Conservation (phyloP, 2,329 filamentous ascomycete species). For the Gaeumannomyces sp. region DNA sequence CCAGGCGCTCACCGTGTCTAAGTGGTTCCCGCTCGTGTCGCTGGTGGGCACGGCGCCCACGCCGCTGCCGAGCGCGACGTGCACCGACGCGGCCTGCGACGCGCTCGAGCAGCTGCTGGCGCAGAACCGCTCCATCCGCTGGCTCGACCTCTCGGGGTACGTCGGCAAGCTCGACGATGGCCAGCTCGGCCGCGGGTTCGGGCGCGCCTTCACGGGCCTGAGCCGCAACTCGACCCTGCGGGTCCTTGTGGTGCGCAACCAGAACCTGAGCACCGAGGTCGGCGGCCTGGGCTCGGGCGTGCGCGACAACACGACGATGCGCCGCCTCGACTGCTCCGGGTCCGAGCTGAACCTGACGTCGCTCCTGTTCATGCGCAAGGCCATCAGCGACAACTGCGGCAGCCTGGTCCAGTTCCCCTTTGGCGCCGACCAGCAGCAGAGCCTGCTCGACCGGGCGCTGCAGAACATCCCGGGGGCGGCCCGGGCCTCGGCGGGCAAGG, state of each 20-base stretch:
- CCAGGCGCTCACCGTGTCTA: constrained; percentile 42
- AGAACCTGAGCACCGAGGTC: constrained; percentile 48
- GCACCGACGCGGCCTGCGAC: constrained; percentile 39
- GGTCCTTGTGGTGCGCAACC: constrained; percentile 50
- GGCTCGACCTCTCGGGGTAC: constrained; percentile 50
- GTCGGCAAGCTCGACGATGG: constrained; percentile 52
- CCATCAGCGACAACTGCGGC: constrained; percentile 32
- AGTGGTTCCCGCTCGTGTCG: constrained; percentile 44
- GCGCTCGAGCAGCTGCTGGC: constrained; percentile 45
- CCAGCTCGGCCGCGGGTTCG: constrained; percentile 47
- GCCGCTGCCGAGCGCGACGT: constrained; percentile 23
- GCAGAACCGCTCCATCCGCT: constrained; percentile 44
- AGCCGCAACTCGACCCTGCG: constrained; percentile 25
- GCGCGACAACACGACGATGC: constrained; percentile 40
- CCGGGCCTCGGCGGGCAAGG: constrained; percentile 11
- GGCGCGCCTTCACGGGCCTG: constrained; percentile 35
- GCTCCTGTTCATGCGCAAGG: constrained; percentile 39
- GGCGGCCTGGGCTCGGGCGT: constrained; percentile 46
- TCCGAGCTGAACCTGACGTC: constrained; percentile 50
- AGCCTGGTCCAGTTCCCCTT: constrained; percentile 38
- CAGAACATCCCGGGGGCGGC: constrained; percentile 16
- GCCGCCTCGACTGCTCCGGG: constrained; percentile 47
- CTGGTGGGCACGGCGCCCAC: constrained; percentile 46
- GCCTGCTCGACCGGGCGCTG: constrained; percentile 19
- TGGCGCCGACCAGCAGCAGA: constrained; percentile 20